phyloP scores from a whole-genome alignment of 108 stramenopile genomes.

The Aurantiochytrium sp. region DNA sequence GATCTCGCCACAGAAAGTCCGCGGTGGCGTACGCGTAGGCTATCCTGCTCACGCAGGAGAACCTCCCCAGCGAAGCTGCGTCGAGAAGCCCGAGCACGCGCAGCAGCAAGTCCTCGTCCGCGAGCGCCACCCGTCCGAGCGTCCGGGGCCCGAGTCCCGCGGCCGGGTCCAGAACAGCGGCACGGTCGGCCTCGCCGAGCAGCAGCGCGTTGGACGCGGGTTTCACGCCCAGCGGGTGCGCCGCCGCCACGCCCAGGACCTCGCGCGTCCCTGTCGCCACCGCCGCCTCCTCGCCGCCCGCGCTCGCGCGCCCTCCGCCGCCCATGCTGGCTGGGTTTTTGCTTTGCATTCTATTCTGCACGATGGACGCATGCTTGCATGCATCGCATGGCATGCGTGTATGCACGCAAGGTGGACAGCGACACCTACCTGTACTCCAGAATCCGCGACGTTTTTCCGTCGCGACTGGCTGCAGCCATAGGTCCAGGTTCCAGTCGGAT shows the following conservation, averaged over 20 bases:
- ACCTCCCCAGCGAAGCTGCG: neutral
- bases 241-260: neutral
- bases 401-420: too few relatives aligned
- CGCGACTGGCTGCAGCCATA: too few relatives aligned
- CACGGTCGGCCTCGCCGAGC: neutral
- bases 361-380: too few relatives aligned
- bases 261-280: neutral
- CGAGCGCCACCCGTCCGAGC: neutral
- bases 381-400: too few relatives aligned
- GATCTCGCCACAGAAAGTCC: neutral
- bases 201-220: neutral
- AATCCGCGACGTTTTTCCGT: too few relatives aligned
- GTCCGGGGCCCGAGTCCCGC: neutral
- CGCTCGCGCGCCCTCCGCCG: neutral
- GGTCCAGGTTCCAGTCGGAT: too few relatives aligned
- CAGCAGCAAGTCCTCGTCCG: neutral
- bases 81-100: neutral
- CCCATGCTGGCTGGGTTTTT: neutral
- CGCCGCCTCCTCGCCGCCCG: neutral
- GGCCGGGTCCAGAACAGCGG: neutral
- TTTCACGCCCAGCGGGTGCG: slow-evolving; percentile 13
- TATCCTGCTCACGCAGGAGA: neutral
- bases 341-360: too few relatives aligned
- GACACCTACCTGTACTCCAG: too few relatives aligned
- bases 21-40: neutral